phyloP scores from a whole-genome alignment of 768 basidiomycete species.

The Lactarius pseudohatsudake region DNA sequence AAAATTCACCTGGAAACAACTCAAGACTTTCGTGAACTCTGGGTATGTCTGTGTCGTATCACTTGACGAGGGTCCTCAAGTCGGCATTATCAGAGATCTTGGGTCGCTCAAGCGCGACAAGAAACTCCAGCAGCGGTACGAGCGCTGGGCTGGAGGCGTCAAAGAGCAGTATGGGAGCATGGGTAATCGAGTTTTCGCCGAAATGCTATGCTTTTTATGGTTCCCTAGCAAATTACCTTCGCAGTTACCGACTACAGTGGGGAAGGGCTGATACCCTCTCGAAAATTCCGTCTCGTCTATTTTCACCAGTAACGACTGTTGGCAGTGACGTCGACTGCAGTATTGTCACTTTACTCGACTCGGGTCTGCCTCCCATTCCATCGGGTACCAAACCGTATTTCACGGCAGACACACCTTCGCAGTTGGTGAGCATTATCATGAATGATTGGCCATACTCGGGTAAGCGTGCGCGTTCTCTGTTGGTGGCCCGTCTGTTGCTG shows the following conservation, averaged over 20 bases:
- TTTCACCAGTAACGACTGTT: constrained; percentile 28
- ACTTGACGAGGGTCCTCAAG: not conserved
- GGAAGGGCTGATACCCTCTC: constrained; percentile 65
- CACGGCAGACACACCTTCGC: constrained; percentile 55
- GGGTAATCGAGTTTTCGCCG: constrained; percentile 42
- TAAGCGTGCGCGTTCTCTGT: constrained; percentile 33
- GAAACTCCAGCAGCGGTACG: constrained; percentile 65
- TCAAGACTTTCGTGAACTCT: constrained; percentile 77
- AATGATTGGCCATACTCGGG: constrained; percentile 93
- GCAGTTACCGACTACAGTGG: constrained; percentile 71
- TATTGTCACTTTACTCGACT: constrained; percentile 6
- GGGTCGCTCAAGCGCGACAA: constrained; percentile 76
- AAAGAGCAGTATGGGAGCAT: constrained; percentile 61
- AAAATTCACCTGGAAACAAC: constrained; percentile 71
- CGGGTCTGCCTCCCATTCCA: constrained; percentile 37
- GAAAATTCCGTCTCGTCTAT: constrained; percentile 55
- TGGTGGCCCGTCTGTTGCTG: not conserved
- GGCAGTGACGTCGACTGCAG: not conserved
- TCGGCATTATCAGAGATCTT: constrained; percentile 56
- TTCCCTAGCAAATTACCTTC: constrained; percentile 66
- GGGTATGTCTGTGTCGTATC: constrained; percentile 46
- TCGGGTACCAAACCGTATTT: constrained; percentile 57
- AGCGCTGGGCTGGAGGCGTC: constrained; percentile 56
- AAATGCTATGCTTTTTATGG: not conserved
- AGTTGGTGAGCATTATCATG: constrained; percentile 66